phyloP scores from a whole-genome alignment of 2,329 filamentous ascomycete genomes.

The Zasmidium citrigriseum region DNA sequence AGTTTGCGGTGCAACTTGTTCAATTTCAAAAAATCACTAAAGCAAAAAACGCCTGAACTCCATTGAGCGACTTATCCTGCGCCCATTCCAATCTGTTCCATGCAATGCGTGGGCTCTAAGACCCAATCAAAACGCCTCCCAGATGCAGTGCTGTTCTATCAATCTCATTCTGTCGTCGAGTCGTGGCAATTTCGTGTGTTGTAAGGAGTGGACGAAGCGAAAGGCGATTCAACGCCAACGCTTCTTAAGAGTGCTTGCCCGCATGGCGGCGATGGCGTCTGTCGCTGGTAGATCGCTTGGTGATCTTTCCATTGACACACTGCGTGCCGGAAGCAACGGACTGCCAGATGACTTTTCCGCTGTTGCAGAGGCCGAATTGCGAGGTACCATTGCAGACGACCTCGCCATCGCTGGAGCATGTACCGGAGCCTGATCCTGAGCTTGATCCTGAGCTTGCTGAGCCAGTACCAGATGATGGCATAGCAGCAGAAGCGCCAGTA shows the following conservation, averaged over 20 bases:
- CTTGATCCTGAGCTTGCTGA: conserved; percentile 5
- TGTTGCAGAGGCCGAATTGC: conserved; percentile 48
- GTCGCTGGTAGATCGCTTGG: conserved; percentile 17
- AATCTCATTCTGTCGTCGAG: conserved; percentile 17
- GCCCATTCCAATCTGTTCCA: neutral
- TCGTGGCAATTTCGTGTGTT: conserved; percentile 11
- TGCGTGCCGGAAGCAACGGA: conserved; percentile 47
- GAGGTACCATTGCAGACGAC: conserved; percentile 40
- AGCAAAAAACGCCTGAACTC: neutral
- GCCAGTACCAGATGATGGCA: conserved; percentile 3
- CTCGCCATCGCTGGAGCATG: conserved; percentile 33
- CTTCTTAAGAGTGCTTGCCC: neutral
- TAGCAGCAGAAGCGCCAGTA: neutral
- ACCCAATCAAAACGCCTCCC: neutral
- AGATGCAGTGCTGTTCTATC: neutral
- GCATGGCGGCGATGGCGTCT: conserved; percentile 16
- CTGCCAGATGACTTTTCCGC: conserved; percentile 43
- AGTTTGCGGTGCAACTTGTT: neutral
- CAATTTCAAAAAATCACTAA: neutral
- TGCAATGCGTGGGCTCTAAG: neutral
- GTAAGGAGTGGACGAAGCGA: neutral
- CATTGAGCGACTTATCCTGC: neutral
- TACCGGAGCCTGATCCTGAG: conserved; percentile 9
- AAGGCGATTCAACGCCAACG: neutral
- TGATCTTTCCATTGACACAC: conserved; percentile 43